These are phyloP conservation scores for Ophiosphaerella korrae DNA, from an alignment of 2,329 filamentous ascomycete species.

Conservation along the genomic window DNA sequence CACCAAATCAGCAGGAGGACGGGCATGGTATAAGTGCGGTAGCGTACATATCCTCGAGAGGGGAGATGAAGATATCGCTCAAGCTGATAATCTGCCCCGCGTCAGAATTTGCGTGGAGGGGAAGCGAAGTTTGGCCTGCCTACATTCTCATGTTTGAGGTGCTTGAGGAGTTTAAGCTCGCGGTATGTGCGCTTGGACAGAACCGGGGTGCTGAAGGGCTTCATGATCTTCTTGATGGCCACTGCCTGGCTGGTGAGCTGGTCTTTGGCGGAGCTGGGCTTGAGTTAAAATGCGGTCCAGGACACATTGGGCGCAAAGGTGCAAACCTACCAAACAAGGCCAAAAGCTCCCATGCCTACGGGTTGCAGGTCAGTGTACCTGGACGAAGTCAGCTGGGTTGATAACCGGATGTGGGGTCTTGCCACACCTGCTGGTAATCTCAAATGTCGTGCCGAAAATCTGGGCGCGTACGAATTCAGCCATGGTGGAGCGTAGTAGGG, in stretches of 20 bases:
- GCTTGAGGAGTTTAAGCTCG: slow-evolving; percentile 96
- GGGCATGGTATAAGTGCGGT: background rate
- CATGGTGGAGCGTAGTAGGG: slow-evolving; percentile 65
- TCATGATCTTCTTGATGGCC: slow-evolving; percentile 99
- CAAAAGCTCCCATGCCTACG: slow-evolving; percentile 98
- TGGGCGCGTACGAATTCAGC: slow-evolving; percentile 99
- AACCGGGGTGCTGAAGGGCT: slow-evolving; percentile 99
- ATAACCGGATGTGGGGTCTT: slow-evolving; percentile 29
- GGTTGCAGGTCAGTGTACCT: slow-evolving; percentile 98
- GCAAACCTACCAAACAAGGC: slow-evolving; percentile 81
- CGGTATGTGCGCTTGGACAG: slow-evolving; percentile 97
- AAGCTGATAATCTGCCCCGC: slow-evolving; percentile 79
- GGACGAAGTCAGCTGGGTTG: slow-evolving; percentile 32
- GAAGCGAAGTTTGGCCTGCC: slow-evolving; percentile 22
- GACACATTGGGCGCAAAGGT: slow-evolving; percentile 10
- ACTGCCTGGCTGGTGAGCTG: slow-evolving; percentile 97
- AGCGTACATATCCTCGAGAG: slow-evolving; percentile 93
- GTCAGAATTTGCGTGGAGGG: slow-evolving; percentile 20
- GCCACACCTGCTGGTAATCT: slow-evolving; percentile 93
- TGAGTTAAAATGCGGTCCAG: slow-evolving; percentile 16
- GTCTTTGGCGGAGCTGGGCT: slow-evolving; percentile 85
- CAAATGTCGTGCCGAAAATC: slow-evolving; percentile 99
- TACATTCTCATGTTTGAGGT: slow-evolving; percentile 96
- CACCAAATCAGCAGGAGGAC: slow-evolving; percentile 20
- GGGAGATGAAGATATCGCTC: slow-evolving; percentile 99